These are phyloP conservation scores for Dalechampia spathulata DNA, from an alignment of 441 rosid genomes.

Conservation along the genomic window DNA sequence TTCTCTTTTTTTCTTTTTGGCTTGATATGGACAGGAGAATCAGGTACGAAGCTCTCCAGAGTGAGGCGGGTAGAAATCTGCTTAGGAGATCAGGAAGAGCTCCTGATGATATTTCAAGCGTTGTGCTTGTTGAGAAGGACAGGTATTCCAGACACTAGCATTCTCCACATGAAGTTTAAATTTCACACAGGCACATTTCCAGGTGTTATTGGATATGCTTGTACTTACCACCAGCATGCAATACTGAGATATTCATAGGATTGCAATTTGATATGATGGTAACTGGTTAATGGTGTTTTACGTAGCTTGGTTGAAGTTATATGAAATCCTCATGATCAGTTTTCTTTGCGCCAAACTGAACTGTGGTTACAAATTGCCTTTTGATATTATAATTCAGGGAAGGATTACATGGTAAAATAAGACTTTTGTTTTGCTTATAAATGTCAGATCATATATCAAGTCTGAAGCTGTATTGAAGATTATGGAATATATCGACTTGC, in stretches of 20 bases:
- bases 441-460: constrained; percentile 68
- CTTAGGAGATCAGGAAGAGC: constrained; percentile 86
- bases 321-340: background rate
- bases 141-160: constrained; percentile 40
- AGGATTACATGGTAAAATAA: no score
- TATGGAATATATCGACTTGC: constrained; percentile 77
- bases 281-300: background rate
- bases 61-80: constrained; percentile 72
- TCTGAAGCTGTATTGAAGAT: constrained; percentile 90
- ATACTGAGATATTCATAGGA: no score
- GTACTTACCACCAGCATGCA: background rate
- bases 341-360: background rate
- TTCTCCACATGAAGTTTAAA: no score
- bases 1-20: background rate
- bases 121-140: constrained; percentile 73
- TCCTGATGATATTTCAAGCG: constrained; percentile 95
- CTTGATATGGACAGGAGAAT: constrained; percentile 42
- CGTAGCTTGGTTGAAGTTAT: background rate
- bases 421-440: no score
- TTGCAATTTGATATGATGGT: background rate
- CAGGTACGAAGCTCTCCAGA: constrained; percentile 86
- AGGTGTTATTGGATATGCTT: background rate
- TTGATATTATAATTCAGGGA: no score
- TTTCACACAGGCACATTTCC: no score
- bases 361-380: no score